Evolutionary conservation across 1,284 basidiomycete genomes (phyloP).

Genomic region (Bjerkandera adusta): DNA sequence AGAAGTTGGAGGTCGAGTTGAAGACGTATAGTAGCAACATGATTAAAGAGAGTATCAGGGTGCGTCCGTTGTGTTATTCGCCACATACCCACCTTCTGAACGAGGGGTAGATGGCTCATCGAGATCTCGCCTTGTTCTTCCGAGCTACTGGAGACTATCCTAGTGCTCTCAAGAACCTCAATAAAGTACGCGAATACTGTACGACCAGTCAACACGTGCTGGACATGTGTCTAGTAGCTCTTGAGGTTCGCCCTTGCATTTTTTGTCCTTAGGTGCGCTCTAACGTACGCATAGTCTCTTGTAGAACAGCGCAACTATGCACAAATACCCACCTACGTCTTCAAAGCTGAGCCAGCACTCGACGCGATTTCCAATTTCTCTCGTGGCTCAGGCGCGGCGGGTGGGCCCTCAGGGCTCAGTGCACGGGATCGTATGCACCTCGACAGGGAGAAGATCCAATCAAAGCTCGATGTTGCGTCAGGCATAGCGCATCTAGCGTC

Average conservation of each 20-base stretch:
- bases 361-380: constrained; percentile 47
- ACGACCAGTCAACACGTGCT: constrained; percentile 82
- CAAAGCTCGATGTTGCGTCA: constrained; percentile 77
- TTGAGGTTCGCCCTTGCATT: constrained; percentile 67
- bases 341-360: constrained; percentile 87
- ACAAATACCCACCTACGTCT: constrained; percentile 83
- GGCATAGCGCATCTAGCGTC: constrained; percentile 73
- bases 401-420: too few relatives aligned
- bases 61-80: constrained; percentile 34
- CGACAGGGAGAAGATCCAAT: constrained; percentile 64
- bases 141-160: constrained; percentile 67
- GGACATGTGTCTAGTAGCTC: constrained; percentile 80
- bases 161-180: constrained; percentile 72
- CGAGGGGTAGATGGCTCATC: constrained; percentile 62
- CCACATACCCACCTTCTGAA: background rate
- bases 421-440: constrained; percentile 49
- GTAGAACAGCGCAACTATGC: constrained; percentile 82
- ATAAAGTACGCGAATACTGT: constrained; percentile 85
- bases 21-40: constrained; percentile 89
- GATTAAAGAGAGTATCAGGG: constrained; percentile 93
- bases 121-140: constrained; percentile 80
- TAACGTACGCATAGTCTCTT: constrained; percentile 52
- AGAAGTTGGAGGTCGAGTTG: constrained; percentile 83
- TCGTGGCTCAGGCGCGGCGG: constrained; percentile 14
- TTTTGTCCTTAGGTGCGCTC: constrained; percentile 1